Evolutionary conservation across 148 eudicot genomes (phyloP).

Genomic region (Gaultheria prostrata): DNA sequence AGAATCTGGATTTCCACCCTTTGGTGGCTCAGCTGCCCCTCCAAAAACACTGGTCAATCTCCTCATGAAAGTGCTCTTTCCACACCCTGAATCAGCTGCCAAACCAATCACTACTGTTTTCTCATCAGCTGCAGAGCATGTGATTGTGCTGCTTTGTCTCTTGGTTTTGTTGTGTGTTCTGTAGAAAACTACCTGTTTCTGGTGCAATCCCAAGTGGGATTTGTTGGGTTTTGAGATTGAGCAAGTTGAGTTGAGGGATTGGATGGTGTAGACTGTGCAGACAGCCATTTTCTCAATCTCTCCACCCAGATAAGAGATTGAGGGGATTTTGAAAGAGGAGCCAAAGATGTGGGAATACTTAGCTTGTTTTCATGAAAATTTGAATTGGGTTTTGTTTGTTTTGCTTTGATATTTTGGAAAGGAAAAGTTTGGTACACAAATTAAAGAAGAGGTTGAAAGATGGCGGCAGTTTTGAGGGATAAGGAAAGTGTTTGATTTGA

Average conservation of each 20-base stretch:
- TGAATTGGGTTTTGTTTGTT: slow-evolving; percentile 21
- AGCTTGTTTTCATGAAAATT: slow-evolving; percentile 17
- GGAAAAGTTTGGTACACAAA: background rate
- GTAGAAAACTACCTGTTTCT: slow-evolving; percentile 60
- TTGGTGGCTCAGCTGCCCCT: slow-evolving; percentile 91
- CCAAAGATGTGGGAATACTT: slow-evolving; percentile 6
- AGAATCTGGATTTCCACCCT: slow-evolving; percentile 92
- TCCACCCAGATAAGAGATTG: slow-evolving; percentile 5
- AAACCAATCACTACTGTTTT: slow-evolving; percentile 81
- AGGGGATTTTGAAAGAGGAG: slow-evolving; percentile 23
- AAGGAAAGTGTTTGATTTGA: slow-evolving; percentile 19
- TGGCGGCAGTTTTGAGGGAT: slow-evolving; percentile 28
- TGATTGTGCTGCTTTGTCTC: slow-evolving; percentile 24
- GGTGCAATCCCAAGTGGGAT: slow-evolving; percentile 64
- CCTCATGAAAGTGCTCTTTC: slow-evolving; percentile 97
- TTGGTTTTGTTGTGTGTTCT: slow-evolving; percentile 25
- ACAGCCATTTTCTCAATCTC: slow-evolving; percentile 56
- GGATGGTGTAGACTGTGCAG: slow-evolving; percentile 66
- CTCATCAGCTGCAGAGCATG: slow-evolving; percentile 48
- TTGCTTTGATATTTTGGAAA: slow-evolving; percentile 1
- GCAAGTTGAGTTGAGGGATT: slow-evolving; percentile 44
- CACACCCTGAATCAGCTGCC: slow-evolving; percentile 98
- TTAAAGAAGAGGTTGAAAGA: slow-evolving; percentile 9
- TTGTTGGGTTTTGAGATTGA: slow-evolving; percentile 49
- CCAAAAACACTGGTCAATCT: slow-evolving; percentile 93